Base-by-base conservation (phyloP, 345 rosid genomes). In the Eucalyptus marginata region DNA sequence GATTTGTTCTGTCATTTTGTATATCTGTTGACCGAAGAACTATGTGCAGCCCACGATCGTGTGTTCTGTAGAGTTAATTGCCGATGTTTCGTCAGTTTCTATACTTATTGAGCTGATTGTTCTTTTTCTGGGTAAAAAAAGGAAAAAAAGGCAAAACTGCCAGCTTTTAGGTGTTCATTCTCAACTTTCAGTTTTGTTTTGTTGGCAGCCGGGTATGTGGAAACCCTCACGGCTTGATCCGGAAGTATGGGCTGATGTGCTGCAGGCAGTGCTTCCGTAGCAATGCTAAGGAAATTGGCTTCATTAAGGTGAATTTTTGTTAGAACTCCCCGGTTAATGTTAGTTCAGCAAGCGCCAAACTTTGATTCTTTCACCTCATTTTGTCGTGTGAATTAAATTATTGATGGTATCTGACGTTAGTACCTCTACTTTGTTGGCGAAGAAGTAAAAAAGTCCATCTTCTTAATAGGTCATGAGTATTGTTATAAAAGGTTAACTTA, bases 201-300 rank as follows among this genome's bases (percentile, higher is more conserved):
- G 7, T 76, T 11, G 54, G 68, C 90, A 91, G 94, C 88, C 94
- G 94, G 10, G 94, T 92, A 2, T 92, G 94, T 31, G 93, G 94
- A 10, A 92, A 92, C 88, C 93, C 93, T 20, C 94, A 91, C 64
- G 94, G 90, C 4, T 25, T 92, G 46, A 92, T 92, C 91, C 86
- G 93, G 90, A 92, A 92, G 91, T 92, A 91, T 25, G 94, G 94
- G 36, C 90, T 92, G 62, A 92, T 90, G 91, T 92, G 94, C 89
- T 92, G 94, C 90, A 89, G 94, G 88, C 93, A 92, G 85, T 91
- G 93, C 88, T 93, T 93, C 91, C 92, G 91, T 4, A 93, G 94
- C 93, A 93, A 93, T 2, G 93, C 94, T 80, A 91, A 93, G 92
- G 93, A 89, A 62, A 89, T 87, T 86, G 96, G 95, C 33, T 94